Evolutionary conservation across 345 rosid species (phyloP), one percentile per base, ranked within the genome.

Genomic region (Tarenaya hassleriana): DNA sequence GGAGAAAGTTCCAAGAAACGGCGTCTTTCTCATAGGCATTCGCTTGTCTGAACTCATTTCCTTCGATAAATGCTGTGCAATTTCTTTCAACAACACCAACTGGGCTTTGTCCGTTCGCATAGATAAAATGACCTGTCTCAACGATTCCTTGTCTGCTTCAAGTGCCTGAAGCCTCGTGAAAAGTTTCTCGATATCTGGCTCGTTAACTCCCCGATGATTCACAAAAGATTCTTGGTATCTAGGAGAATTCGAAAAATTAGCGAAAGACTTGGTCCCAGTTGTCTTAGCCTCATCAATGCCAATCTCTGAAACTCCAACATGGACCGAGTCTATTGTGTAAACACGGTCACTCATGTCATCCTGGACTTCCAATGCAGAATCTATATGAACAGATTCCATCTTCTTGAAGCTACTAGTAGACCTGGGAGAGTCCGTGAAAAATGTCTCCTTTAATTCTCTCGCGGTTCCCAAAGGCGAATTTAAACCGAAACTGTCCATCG

Each of bases 141-240:
- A 69, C n/a, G 95, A 92, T 68, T 92, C 99, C 64, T 86, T 83
- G 54, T 92, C 97, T 17, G 94, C 97, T 73, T 92, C 98, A 52
- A 92, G 97, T 10, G 91, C 81, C 50, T 92, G 97, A 68, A 92
- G 91, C 79, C 97, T 83, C 66, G 62, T 67, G 68, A 78, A 83
- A 34, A 92, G 89, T 69, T 78, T 92, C 79, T 79, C 79, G n/a
- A 83, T 55, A 61, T 86, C 91, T 16, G 91, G 82, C 74, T 88
- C 88, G 20, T 50, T 64, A 54, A 58, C 54, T 55, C 77, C 94
- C 71, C 73, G 66, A 45, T 42, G 78, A 60, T 71, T 44, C 29
- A 44, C 55, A 10, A 47, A 55, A 10, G 59, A 58, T 58, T 57
- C 64, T 57, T 51, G 53, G 43, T 58, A 88, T 43, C 60, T 72